Evolutionary conservation across 108 stramenopile species (phyloP).

Genomic region (Nannochloropsis gaditana): DNA sequence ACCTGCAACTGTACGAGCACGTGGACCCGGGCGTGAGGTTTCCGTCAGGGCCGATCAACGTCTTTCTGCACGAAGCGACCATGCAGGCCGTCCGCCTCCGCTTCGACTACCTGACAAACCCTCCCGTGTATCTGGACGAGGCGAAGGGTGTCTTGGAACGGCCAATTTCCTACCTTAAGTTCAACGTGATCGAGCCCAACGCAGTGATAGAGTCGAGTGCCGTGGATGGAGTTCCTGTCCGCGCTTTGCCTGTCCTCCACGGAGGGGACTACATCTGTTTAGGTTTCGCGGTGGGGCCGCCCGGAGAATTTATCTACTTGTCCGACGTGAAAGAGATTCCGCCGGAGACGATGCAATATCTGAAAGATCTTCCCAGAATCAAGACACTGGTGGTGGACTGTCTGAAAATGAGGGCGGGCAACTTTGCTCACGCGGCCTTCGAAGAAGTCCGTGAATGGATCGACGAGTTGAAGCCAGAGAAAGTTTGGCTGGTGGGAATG

Average conservation of each 20-base stretch:
- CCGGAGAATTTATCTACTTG: constrained; percentile 12
- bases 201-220: neutral
- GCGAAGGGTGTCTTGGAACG: neutral
- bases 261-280: neutral
- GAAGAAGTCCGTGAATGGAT: neutral
- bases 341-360: neutral
- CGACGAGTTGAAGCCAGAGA: constrained; percentile 12
- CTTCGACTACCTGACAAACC: neutral
- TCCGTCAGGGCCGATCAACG: constrained; percentile 4
- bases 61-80: neutral
- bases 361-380: neutral
- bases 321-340: neutral
- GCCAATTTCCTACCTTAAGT: constrained; percentile 9
- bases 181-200: neutral
- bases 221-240: neutral
- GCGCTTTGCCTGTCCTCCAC: neutral
- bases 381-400: constrained; percentile 13
- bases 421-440: neutral
- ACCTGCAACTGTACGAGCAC: constrained; percentile 13
- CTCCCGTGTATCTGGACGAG: neutral
- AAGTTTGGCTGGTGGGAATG: constrained; percentile 13
- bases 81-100: neutral
- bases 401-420: neutral
- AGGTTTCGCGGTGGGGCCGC: neutral
- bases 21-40: neutral